Base-by-base conservation (phyloP, 768 basidiomycete genomes). In the Lentinula raphanica region DNA sequence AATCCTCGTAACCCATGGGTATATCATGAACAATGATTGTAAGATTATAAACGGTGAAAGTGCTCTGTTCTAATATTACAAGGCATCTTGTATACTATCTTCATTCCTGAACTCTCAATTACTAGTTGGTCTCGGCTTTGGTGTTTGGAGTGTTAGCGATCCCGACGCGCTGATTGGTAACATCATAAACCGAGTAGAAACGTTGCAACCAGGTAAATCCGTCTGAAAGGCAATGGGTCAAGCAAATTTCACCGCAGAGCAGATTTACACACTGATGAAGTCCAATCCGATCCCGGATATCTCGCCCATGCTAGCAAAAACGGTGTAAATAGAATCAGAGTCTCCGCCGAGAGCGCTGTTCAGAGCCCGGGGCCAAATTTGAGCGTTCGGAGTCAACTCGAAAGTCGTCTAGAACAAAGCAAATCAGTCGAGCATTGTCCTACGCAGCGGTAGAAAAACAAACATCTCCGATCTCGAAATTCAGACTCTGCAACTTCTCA, bases 161-260 rank as follows among this genome's bases (percentile, higher is more conserved):
- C 19, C 85, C 84, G 58, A 86, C 75, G 17, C 73, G 80, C 49
- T 67, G 68, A 25, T 83, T 81, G 49, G 75, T 66, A 45, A 84
- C 82, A 65, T 88, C 86, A 64, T 72, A 87, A 36, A 85, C 84
- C 31, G 80, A 75, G 71, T 87, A 87, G 78, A 82, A 87, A 13
- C 86, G 82, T 69, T 82, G 75, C 23, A 85, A 71, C 75, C 82
- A 85, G 9, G 69, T 63, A 64, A 72, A 74, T 13, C 83, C 81
- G 67, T 82, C 36, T 53, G 23, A 36, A 38, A n/a, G 19, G 11
- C 15, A 1, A 40, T 5, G 5, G 5, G 21, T 13, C 27, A 21
- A 39, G 13, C 15, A 40, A 27, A 29, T 3, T 46, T 42, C 15
- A 28, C 11, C 25, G 3, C 23, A 17, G 19, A 23, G 40, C 23